Percentiles rank a stretch among this genome's conserved stretches.
Conservation (phyloP, 352 stramenopile species). For the Globisporangium cystogenes region DNA sequence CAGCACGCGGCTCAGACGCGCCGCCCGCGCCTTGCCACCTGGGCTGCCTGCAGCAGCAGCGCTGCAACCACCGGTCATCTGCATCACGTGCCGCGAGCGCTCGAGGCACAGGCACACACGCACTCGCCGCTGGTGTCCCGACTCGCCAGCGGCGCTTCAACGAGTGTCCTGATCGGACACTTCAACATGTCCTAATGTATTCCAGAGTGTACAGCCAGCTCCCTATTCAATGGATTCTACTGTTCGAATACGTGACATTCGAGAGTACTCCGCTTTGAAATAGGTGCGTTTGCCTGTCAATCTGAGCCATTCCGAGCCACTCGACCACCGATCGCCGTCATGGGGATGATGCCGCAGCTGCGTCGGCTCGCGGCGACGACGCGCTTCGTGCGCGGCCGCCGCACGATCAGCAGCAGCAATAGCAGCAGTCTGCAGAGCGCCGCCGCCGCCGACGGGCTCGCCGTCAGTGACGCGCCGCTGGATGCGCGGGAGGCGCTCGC, state of each 20-base stretch:
- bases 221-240: too few species aligned
- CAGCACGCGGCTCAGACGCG: conserved; percentile 7
- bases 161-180: neutral
- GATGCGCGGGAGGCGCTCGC: conserved; percentile 33
- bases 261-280: too few species aligned
- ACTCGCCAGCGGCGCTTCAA: neutral
- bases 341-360: neutral
- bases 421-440: neutral
- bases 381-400: neutral
- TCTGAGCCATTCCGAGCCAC: neutral
- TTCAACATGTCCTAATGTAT: too few species aligned
- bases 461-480: neutral
- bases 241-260: too few species aligned
- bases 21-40: too few species aligned
- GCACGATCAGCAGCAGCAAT: neutral
- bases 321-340: neutral
- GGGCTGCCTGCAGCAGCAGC: too few species aligned
- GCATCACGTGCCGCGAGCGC: too few species aligned
- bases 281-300: too few species aligned
- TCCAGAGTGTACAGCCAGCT: too few species aligned
- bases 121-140: too few species aligned
- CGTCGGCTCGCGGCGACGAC: neutral
- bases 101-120: too few species aligned
- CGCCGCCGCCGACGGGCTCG: neutral
- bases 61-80: too few species aligned